Conservation (phyloP, 495 filamentous ascomycete genomes). For the Aspergillus homomorphus region DNA sequence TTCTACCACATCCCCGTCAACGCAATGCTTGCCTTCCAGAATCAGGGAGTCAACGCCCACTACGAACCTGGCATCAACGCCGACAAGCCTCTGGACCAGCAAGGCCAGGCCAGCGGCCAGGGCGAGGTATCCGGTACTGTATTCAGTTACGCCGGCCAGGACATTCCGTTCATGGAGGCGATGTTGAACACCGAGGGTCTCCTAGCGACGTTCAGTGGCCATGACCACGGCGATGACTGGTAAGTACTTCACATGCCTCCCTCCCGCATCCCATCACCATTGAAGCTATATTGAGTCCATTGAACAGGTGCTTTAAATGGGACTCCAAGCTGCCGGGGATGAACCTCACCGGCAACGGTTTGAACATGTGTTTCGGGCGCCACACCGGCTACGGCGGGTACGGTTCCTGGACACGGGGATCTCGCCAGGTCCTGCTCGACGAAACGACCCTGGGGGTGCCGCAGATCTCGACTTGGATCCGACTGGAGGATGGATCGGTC, state of each 20-base stretch:
- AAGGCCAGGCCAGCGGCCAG: constrained; percentile 22
- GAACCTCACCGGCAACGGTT: constrained; percentile 32
- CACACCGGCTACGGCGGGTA: constrained; percentile 70
- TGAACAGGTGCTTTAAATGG: constrained; percentile 17
- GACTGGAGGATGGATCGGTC: constrained; percentile 34
- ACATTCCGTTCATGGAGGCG: constrained; percentile 63
- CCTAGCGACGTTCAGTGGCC: constrained; percentile 63
- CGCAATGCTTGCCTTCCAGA: constrained; percentile 53
- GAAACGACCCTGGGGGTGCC: constrained; percentile 29
- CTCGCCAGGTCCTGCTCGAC: constrained; percentile 54
- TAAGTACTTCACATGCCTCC: constrained; percentile 22
- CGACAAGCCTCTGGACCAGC: constrained; percentile 45
- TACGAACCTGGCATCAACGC: constrained; percentile 60
- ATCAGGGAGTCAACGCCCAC: constrained; percentile 35
- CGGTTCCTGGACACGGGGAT: constrained; percentile 59
- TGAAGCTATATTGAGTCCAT: neutral
- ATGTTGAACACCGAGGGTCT: constrained; percentile 54
- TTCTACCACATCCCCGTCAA: constrained; percentile 72
- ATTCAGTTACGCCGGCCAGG: constrained; percentile 44
- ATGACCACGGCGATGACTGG: constrained; percentile 72
- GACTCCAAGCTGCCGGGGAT: constrained; percentile 23
- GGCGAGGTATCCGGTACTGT: constrained; percentile 6
- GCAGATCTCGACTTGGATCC: constrained; percentile 22
- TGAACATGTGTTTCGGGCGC: constrained; percentile 60
- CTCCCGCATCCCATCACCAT: neutral